Conservation (phyloP, 768 basidiomycete genomes). For the Boletus bicolor region DNA sequence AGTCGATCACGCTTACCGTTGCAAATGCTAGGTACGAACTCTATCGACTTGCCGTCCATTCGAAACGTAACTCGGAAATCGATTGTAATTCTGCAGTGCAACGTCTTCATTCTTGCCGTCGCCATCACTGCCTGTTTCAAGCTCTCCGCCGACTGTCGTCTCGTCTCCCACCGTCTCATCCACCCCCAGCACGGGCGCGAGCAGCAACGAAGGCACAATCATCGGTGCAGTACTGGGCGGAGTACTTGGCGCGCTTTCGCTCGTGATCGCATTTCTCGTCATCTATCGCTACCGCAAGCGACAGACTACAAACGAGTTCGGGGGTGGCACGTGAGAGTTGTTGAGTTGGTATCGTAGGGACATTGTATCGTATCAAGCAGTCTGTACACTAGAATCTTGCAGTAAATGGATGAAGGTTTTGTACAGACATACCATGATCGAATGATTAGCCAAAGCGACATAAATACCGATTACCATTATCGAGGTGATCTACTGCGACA, state of each 20-base stretch:
- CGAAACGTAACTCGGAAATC: neutral
- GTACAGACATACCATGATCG: neutral
- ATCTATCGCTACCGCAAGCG: constrained; percentile 7
- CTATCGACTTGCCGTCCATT: neutral
- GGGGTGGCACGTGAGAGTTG: neutral
- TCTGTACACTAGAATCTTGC: neutral
- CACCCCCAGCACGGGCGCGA: neutral
- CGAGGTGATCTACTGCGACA: neutral
- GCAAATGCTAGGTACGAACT: constrained; percentile 33
- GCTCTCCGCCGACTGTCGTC: constrained; percentile 16
- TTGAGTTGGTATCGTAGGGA: neutral
- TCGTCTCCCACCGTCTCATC: constrained; percentile 8
- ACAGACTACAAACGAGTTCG: neutral
- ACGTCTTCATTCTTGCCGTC: constrained; percentile 29
- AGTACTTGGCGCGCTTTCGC: constrained; percentile 10
- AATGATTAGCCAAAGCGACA: constrained; percentile 13
- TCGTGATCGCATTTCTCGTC: constrained; percentile 6
- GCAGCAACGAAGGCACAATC: constrained; percentile 7
- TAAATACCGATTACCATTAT: constrained; percentile 15
- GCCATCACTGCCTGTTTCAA: constrained; percentile 22
- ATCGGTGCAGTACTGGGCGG: constrained; percentile 16
- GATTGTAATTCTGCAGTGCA: constrained; percentile 12
- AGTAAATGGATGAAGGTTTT: neutral
- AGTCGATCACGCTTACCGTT: constrained; percentile 37
- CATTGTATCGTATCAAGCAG: neutral